These are phyloP conservation scores for Penicillium thymicola DNA, from an alignment of 2,329 filamentous ascomycete species.

Conservation along the genomic window DNA sequence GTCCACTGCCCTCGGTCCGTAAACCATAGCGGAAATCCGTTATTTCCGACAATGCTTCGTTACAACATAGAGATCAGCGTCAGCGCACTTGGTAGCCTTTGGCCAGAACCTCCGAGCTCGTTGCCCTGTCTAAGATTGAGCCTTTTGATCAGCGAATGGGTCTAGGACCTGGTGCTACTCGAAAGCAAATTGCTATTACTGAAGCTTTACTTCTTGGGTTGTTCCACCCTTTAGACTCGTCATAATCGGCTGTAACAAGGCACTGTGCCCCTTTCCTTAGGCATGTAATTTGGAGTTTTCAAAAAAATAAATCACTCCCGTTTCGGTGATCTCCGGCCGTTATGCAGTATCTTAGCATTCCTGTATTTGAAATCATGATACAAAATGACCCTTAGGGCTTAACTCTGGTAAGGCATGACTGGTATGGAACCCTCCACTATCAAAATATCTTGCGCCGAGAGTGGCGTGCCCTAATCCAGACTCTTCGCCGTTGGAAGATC, in stretches of 20 bases:
- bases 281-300: conserved; percentile 5
- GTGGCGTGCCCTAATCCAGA: background rate
- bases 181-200: background rate
- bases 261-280: conserved; percentile 12
- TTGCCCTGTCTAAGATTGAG: background rate
- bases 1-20: conserved; percentile 7
- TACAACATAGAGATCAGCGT: background rate
- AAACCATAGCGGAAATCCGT: background rate
- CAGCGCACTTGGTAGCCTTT: background rate
- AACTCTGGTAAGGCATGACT: conserved; percentile 6
- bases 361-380: conserved; percentile 9
- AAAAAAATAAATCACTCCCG: conserved; percentile 13
- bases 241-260: conserved; percentile 7
- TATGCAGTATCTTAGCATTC: conserved; percentile 13
- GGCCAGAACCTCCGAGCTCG: background rate
- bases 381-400: conserved; percentile 8
- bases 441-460: background rate
- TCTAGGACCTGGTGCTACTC: background rate
- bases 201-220: conserved; percentile 3
- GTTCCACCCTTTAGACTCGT: conserved; percentile 10
- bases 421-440: conserved; percentile 15
- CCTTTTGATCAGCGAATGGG: background rate
- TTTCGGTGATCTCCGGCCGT: conserved; percentile 7
- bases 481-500: conserved; percentile 6
- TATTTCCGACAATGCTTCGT: background rate